Evolutionary conservation across 2,329 filamentous ascomycete genomes (phyloP).

Genomic region (Scytalidium sp.): DNA sequence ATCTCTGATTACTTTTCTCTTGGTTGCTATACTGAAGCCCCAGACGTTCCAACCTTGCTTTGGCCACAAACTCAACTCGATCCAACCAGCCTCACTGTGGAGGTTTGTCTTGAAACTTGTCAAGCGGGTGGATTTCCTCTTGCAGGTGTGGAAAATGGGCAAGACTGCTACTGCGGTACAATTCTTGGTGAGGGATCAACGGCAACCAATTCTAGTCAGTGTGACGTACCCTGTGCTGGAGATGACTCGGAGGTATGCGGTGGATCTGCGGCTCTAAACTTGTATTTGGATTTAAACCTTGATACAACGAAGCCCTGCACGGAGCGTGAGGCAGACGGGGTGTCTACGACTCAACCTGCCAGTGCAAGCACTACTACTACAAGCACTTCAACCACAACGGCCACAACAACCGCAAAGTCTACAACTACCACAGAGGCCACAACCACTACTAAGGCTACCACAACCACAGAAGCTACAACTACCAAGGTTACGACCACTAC

Average conservation of each 20-base stretch:
- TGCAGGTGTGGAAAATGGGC: neutral
- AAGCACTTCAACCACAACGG: neutral
- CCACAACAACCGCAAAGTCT: neutral
- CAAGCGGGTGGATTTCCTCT: neutral
- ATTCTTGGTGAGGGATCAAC: neutral
- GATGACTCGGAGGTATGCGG: neutral
- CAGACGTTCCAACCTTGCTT: neutral
- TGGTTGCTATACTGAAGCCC: neutral
- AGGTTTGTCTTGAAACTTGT: neutral
- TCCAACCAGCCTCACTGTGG: neutral
- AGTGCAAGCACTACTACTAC: neutral
- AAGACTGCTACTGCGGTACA: neutral
- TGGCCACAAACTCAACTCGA: neutral
- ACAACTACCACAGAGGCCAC: neutral
- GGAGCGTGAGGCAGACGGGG: neutral
- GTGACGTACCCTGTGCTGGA: neutral
- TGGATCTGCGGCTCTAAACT: neutral
- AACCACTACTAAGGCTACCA: neutral
- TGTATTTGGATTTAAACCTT: neutral
- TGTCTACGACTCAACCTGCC: neutral
- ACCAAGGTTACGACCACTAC: too few relatives aligned
- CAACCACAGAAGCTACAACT: too few relatives aligned
- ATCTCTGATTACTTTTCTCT: constrained; percentile 26
- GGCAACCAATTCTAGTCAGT: neutral
- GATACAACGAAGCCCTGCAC: neutral